Evolutionary conservation across 768 basidiomycete species (phyloP), one percentile per base, ranked within the genome.

Genomic region (Fomitopsis serialis): DNA sequence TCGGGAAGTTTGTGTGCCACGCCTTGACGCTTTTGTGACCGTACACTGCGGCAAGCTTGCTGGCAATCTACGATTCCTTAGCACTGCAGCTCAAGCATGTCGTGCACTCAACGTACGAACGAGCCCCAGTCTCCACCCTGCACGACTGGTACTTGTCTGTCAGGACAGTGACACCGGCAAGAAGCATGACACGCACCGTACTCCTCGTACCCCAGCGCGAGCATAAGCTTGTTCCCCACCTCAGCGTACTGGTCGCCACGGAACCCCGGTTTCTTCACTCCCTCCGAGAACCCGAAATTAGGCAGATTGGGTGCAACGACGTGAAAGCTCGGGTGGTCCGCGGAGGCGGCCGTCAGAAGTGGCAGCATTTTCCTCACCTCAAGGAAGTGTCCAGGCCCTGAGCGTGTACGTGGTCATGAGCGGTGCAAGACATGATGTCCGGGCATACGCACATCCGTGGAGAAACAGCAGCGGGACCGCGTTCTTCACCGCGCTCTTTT

Each of bases 391-490:
- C 84, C 83, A 0, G 81, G 81, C 84, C 84, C 82, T 82, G 51
- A 12, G 35, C 71, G 67, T 11, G 17, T n/a, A 11, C 15, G 44
- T 9, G 29, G 6, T 21, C 19, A 22, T 10, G n/a, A 21, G 8
- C 15, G 45, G 11, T 32, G 29, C n/a, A n/a, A n/a, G 29, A 5
- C 29, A 32, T n/a, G n/a, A 32, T 11, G 29, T 32, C 29, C 11
- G 11, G 29, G 29, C 42, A n/a, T 4, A 68, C 73, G 32, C 50
- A 74, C 82, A 85, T 37, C 84, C 84, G 53, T 85, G 83, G 15
- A 83, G 73, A 56, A 79, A 84, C 25, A 85, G 66, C 17, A 86
- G 62, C 1, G 83, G 82, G 27, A 85, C 78, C 0, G 82, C 81
- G n/a, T 68, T 60, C 36, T 52, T 54, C 4, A 59, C 52, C 12